These are phyloP conservation scores for Geoglossum glabrum DNA, from an alignment of 495 filamentous ascomycete genomes.

Conservation along the genomic window DNA sequence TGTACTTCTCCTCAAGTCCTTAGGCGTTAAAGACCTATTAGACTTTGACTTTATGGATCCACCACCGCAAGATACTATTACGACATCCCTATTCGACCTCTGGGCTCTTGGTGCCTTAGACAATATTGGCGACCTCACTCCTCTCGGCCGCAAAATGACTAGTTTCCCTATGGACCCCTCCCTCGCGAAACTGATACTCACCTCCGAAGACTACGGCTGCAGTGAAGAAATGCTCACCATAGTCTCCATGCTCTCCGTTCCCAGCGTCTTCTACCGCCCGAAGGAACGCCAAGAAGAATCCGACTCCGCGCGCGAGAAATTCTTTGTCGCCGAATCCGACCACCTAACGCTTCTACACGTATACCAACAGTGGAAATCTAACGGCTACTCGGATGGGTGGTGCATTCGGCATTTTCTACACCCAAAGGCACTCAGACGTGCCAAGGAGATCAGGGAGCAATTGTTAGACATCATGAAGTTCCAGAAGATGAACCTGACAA, in stretches of 20 bases:
- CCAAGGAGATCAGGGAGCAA: conserved; percentile 86
- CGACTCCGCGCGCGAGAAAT: conserved; percentile 91
- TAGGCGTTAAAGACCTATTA: conserved; percentile 83
- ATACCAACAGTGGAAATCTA: conserved; percentile 85
- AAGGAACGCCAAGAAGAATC: conserved; percentile 95
- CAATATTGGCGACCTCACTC: conserved; percentile 81
- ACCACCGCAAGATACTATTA: conserved; percentile 93
- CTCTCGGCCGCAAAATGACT: conserved; percentile 79
- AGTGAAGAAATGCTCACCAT: conserved; percentile 97
- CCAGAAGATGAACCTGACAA: conserved; percentile 72
- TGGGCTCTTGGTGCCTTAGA: conserved; percentile 92
- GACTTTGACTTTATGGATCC: conserved; percentile 99
- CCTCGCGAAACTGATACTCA: conserved; percentile 85
- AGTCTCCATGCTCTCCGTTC: conserved; percentile 93
- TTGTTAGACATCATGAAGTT: conserved; percentile 85
- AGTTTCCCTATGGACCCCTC: conserved; percentile 94
- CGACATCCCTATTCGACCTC: conserved; percentile 90
- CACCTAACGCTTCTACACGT: conserved; percentile 92
- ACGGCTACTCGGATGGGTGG: conserved; percentile 81
- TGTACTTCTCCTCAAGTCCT: conserved; percentile 78
- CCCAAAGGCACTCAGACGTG: conserved; percentile 72
- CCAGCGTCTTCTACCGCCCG: conserved; percentile 90
- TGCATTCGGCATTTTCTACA: conserved; percentile 85
- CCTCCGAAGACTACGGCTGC: conserved; percentile 66
- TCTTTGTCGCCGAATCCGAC: conserved; percentile 95